phyloP scores from a whole-genome alignment of 176 grass and related monocot genomes.

The Carex parvula region DNA sequence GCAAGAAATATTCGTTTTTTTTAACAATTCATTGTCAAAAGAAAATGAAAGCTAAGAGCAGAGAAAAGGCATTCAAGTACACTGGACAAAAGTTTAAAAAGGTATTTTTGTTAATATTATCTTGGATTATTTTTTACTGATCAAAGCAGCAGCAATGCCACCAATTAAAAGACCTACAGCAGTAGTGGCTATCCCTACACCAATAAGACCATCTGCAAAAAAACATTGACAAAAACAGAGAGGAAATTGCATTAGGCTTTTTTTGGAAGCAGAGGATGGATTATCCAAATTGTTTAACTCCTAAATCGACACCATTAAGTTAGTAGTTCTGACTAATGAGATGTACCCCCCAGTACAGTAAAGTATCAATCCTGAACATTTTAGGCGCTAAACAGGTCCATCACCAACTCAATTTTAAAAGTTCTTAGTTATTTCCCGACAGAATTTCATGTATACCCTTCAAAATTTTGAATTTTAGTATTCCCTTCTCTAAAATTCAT shows the following conservation, averaged over 20 bases:
- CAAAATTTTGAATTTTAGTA: no score
- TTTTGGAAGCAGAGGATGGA: not conserved
- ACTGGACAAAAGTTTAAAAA: not conserved
- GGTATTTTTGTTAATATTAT: not conserved
- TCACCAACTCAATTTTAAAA: slow-evolving; percentile 1
- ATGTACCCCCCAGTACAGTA: not conserved
- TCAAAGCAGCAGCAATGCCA: slow-evolving; percentile 64
- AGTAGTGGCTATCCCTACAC: slow-evolving; percentile 78
- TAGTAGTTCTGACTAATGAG: not conserved
- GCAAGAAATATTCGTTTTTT: not conserved
- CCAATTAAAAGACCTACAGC: slow-evolving; percentile 66
- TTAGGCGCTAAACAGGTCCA: not conserved
- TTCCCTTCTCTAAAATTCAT: no score
- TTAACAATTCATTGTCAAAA: not conserved
- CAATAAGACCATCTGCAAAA: slow-evolving; percentile 74
- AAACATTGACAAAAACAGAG: not conserved
- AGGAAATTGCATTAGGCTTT: not conserved
- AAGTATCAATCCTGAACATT: not conserved
- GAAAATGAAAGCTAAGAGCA: not conserved
- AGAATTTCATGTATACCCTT: no score
- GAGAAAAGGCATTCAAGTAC: not conserved
- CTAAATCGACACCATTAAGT: not conserved
- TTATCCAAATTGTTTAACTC: not conserved
- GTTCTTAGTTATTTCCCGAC: not conserved
- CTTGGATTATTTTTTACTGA: slow-evolving; percentile 59